Base-by-base conservation (phyloP, 192 early-diverging fungal species). In the Backusella australiensis region DNA sequence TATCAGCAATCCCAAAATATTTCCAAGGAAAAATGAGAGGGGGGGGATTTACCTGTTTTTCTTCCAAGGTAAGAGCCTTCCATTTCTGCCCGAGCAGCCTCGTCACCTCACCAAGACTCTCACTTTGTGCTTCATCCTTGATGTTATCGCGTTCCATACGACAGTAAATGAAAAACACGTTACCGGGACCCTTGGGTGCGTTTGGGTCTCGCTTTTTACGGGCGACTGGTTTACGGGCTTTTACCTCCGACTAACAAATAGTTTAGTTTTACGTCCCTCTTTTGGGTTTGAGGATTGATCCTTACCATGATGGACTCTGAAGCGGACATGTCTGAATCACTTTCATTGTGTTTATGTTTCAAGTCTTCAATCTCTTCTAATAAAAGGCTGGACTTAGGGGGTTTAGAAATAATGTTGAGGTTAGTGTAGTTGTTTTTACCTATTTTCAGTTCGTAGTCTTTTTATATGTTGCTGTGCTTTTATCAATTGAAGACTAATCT, bases 381-480 rank as follows among this genome's bases (percentile, higher is more conserved):
- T 29, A 71, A 46, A 1, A 46, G 4, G 21, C 69, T 71, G 29
- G 29, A 19, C 34, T 21, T 23, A 74, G 52, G 9, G 1, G n/a
- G 1, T 53, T 19, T 15, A 53, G 49, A 19, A 19, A 66, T 23
- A 26, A 26, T 66, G 36, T 15, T 69, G 38, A 39, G 7, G 3
- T 3, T 32, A 12, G 11, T 67, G 9, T 41, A 41, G 21, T 14
- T 1, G 44, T 49, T n/a, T n/a, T 68, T 81, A 86, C 86, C 73
- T 81, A 75, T 81, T 78, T 46, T 88, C 85, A 34, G 82, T 75
- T n/a, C 85, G 72, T 23, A 88, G 76, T 36, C 80, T 80, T 26
- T 86, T 83, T 39, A 88, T 80, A 41, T 84, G 81, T 70, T 80
- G 78, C 44, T 76, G 75, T 35, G 83, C 86, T 67, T 75, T 78